These are phyloP conservation scores for Cornus kousa DNA, from an alignment of 148 eudicot species.

Conservation along the genomic window DNA sequence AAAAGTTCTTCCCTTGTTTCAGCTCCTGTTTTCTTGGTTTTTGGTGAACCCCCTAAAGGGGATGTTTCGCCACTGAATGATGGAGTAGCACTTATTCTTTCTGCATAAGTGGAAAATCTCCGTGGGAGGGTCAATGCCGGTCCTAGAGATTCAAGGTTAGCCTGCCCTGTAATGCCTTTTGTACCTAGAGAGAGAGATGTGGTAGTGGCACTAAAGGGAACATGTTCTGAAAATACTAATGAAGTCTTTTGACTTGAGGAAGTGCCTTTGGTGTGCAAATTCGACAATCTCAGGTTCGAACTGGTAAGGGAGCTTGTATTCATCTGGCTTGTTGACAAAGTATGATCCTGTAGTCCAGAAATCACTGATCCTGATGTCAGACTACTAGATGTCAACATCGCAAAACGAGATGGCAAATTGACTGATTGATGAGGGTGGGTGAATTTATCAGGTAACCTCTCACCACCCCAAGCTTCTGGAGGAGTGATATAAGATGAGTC, in stretches of 20 bases:
- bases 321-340: constrained; percentile 45
- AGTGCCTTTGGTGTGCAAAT: constrained; percentile 48
- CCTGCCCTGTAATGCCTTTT: constrained; percentile 41
- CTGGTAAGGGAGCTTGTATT: constrained; percentile 41
- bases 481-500: constrained; percentile 77
- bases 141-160: constrained; percentile 51
- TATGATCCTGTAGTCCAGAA: constrained; percentile 59
- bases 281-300: constrained; percentile 36
- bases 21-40: constrained; percentile 85
- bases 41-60: constrained; percentile 67
- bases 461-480: constrained; percentile 98
- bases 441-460: constrained; percentile 64
- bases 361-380: constrained; percentile 45
- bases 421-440: constrained; percentile 46
- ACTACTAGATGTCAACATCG: constrained; percentile 47
- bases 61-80: constrained; percentile 59
- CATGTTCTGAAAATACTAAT: constrained; percentile 48
- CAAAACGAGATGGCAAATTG: constrained; percentile 57
- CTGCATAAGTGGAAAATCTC: constrained; percentile 79
- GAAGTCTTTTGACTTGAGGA: constrained; percentile 49
- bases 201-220: constrained; percentile 58
- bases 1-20: constrained; percentile 89
- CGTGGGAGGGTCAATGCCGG: constrained; percentile 54
- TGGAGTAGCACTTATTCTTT: constrained; percentile 71
- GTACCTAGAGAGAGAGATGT: constrained; percentile 42